A percentile compares a stretch with the other conserved stretches of the same genome.
Conservation (phyloP, 495 filamentous ascomycete genomes). For the Aspergillus diversus region DNA sequence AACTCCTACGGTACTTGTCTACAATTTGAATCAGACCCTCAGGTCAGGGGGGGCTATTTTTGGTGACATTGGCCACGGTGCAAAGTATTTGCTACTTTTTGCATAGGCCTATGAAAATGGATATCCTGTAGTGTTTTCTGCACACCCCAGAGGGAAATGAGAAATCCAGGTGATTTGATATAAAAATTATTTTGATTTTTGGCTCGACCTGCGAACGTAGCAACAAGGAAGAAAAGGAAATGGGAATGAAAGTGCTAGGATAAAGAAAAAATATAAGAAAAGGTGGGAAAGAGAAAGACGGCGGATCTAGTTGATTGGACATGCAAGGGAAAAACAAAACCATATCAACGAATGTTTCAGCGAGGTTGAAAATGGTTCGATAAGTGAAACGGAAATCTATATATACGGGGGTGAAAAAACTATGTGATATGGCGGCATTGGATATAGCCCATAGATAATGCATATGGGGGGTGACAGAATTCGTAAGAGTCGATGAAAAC, state of each 20-base stretch:
- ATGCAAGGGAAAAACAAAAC: not conserved
- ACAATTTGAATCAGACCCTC: no score
- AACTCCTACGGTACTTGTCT: no score
- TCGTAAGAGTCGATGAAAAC: not conserved
- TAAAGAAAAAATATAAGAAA: not conserved
- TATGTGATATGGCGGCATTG: not conserved
- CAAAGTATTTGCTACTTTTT: not conserved
- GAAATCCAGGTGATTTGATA: not conserved
- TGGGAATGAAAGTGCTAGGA: not conserved
- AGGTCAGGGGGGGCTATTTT: no score
- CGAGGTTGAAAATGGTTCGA: not conserved
- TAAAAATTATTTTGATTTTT: slow-evolving; percentile 1
- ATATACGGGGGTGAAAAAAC: slow-evolving; percentile 7
- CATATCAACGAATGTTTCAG: no score
- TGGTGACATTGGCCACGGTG: no score
- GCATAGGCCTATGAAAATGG: not conserved
- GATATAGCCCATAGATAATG: not conserved
- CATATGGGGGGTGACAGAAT: not conserved
- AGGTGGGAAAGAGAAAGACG: not conserved
- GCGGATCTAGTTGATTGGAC: not conserved
- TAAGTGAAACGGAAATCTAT: slow-evolving; percentile 13
- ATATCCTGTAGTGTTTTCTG: not conserved
- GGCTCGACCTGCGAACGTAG: slow-evolving; percentile 22
- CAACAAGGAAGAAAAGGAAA: not conserved
- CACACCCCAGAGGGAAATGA: not conserved